Percentiles rank a stretch among this genome's conserved stretches.
phyloP scores from a whole-genome alignment of 2,329 filamentous ascomycete genomes.

The Metarhizium anisopliae region DNA sequence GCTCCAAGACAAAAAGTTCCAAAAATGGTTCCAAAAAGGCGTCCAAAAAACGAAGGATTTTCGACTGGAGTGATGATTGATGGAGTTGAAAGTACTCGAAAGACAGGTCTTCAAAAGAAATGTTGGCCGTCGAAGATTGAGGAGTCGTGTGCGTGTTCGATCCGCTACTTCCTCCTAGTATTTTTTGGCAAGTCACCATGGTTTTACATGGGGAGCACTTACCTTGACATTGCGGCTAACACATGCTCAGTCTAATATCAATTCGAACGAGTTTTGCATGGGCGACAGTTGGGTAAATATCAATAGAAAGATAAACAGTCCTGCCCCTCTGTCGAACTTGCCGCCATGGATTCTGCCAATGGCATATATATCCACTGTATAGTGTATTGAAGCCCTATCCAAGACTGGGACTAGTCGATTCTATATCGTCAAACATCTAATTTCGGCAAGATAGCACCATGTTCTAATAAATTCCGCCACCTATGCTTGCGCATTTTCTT shows the following conservation, averaged over 20 bases:
- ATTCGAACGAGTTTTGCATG: neutral
- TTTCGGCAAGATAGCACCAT: neutral
- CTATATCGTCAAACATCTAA: neutral
- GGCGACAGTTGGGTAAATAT: too few relatives aligned
- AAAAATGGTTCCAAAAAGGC: slow-evolving; percentile 15
- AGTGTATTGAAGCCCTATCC: neutral
- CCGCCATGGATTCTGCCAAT: neutral
- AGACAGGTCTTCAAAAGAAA: neutral
- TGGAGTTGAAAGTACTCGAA: neutral
- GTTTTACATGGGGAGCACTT: neutral
- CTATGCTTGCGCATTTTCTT: slow-evolving; percentile 19
- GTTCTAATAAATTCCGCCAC: neutral
- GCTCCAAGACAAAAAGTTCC: slow-evolving; percentile 16
- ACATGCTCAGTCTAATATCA: neutral
- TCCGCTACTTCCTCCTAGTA: neutral
- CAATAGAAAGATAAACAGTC: neutral
- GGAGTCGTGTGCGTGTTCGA: neutral
- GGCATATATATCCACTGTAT: neutral
- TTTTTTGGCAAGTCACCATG: neutral
- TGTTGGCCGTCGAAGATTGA: neutral
- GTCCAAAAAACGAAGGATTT: slow-evolving; percentile 5
- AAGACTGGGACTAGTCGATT: neutral
- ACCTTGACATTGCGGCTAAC: neutral
- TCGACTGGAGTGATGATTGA: neutral
- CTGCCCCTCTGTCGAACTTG: neutral